Base-by-base conservation (phyloP, 2,329 filamentous ascomycete genomes). In the Hirsutella rhossiliensis region DNA sequence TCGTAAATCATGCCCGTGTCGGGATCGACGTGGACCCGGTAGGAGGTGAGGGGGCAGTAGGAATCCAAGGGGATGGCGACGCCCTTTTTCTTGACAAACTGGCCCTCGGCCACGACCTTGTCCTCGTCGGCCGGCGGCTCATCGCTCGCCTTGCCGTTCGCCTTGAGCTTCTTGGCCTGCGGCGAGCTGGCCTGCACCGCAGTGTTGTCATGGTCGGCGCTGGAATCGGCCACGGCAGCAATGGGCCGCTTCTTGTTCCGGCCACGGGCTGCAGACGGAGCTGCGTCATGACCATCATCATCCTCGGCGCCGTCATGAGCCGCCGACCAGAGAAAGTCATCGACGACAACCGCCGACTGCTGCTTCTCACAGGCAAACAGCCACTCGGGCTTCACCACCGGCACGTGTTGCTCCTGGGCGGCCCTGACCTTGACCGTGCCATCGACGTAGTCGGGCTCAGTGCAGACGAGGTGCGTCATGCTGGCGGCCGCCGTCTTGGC, bases 1-100 rank as follows among this genome's bases (percentile, higher is more conserved):
- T 94, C 87, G 59, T 77, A 90, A 40, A 90, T 86, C 44, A 82
- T 63, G 18, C 78, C 77, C 18, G 54, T 50, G 34, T 73, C 62
- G 1, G 73, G 62, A 47, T 82, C 82, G 45, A 90, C 75, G 55
- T 83, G 80, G 29, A 94, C 85, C 17, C 63, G 56, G 36, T 65
- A 68, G 13, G 52, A 56, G 11, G 46, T 8, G 2, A 67, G 53
- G 2, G 58, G 53, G 41, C 64, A 68, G 15, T 57, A 57, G 29
- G 71, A 66, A 47, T 80, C 76, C 3, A 78, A 49, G 0, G 75
- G 73, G 37, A 80, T 67, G 12, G 58, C 57, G 4, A 68, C 47
- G 37, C 66, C 63, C 38, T 64, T 62, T 28, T 67, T 65, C 53
- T 70, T 72, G 42, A 69, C 62, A 43, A 72, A 64, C 43, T 74